A percentile compares a stretch with the other conserved stretches of the same genome.
phyloP scores from a whole-genome alignment of 257 asterid genomes.

The Nicotiana tabacum region DNA sequence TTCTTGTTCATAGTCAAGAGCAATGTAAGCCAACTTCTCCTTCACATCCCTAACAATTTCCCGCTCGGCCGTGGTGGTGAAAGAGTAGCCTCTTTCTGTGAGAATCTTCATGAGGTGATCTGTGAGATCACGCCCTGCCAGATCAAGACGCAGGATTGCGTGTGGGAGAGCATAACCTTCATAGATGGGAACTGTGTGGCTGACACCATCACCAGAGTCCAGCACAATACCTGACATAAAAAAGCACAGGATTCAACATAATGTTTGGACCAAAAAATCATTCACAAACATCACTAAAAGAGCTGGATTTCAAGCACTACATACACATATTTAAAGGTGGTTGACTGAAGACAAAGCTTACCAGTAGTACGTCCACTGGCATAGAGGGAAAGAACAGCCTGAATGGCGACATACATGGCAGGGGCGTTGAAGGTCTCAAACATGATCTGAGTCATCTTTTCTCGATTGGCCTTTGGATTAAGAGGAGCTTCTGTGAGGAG shows the following conservation, averaged over 20 bases:
- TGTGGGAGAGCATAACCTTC: conserved; percentile 29
- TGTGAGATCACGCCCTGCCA: conserved; percentile 29
- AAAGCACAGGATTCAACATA: background rate
- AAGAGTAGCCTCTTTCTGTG: conserved; percentile 26
- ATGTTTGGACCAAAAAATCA: background rate
- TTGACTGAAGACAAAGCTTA: conserved; percentile 3
- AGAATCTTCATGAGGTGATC: conserved; percentile 29
- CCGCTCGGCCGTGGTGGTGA: conserved; percentile 29
- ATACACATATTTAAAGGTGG: background rate
- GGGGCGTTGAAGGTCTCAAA: conserved; percentile 55
- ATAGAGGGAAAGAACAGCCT: conserved; percentile 43
- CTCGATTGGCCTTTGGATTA: conserved; percentile 31
- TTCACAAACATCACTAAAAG: background rate
- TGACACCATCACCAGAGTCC: conserved; percentile 29
- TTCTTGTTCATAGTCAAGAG: conserved; percentile 30
- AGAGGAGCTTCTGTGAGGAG: conserved; percentile 31
- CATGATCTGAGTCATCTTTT: conserved; percentile 38
- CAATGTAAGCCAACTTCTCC: conserved; percentile 23
- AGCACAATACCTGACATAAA: conserved; percentile 23
- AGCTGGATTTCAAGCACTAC: background rate
- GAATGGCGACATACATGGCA: conserved; percentile 64
- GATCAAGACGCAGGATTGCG: conserved; percentile 23
- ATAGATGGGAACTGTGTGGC: conserved; percentile 32
- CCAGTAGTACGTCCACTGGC: conserved; percentile 47
- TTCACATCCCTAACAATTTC: conserved; percentile 29